Percentiles rank a stretch among this genome's conserved stretches.
Conservation (phyloP, 2,329 filamentous ascomycete genomes). For the Biscogniauxia sp. region DNA sequence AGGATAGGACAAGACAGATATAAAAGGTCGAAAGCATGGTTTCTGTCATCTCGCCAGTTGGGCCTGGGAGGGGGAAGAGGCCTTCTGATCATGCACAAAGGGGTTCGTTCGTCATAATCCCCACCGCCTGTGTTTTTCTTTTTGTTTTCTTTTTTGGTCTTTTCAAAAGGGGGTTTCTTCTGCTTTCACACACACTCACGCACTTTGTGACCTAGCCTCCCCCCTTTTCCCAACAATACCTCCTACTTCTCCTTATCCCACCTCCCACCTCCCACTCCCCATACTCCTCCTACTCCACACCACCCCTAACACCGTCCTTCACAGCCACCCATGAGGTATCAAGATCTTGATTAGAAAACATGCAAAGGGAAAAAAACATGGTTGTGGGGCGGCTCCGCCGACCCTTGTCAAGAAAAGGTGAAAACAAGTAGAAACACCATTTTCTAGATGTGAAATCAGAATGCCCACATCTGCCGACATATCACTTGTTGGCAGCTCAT, state of each 20-base stretch:
- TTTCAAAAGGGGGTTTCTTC: too few species aligned
- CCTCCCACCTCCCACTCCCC: not conserved
- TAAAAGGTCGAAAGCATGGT: not conserved
- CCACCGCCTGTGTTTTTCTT: not conserved
- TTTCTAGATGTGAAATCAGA: conserved; percentile 3
- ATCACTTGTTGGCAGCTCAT: not conserved
- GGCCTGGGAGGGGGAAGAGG: not conserved
- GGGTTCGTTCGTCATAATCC: not conserved
- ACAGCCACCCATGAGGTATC: conserved; percentile 3
- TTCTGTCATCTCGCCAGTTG: not conserved
- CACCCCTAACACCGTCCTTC: not conserved
- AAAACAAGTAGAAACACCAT: conserved; percentile 1
- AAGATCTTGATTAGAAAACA: conserved; percentile 10
- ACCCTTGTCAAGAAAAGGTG: conserved; percentile 3
- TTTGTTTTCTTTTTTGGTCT: not conserved
- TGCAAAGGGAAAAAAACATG: conserved; percentile 14
- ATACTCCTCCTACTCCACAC: not conserved
- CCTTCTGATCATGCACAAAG: not conserved
- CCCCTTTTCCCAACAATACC: not conserved
- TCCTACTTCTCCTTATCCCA: not conserved
- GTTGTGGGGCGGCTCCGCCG: conserved; percentile 9
- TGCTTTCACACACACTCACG: not conserved
- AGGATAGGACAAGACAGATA: not conserved
- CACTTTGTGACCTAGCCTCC: not conserved
- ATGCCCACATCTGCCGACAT: not conserved